Base-by-base conservation (phyloP, 345 rosid genomes). In the Geranium brycei region DNA sequence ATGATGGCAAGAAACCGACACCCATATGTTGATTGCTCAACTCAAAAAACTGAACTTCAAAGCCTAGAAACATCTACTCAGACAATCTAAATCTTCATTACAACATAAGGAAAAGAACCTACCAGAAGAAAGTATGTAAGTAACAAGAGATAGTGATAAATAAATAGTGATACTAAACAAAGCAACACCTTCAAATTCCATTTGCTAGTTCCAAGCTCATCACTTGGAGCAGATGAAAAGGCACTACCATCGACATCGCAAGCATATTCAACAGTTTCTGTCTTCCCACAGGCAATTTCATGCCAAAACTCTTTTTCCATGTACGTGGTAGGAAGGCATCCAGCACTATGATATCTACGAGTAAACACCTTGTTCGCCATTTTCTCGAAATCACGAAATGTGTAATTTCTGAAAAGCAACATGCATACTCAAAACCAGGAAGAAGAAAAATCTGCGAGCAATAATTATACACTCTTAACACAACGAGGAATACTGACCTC, bases 211-310 rank as follows among this genome's bases (percentile, higher is more conserved):
- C 99, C 99, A 69, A 95, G 93, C 0, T 82, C 90, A 76, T 95
- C 99, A 69, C 71, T 69, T 67, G 87, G 80, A 73, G 86, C 84
- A 66, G 95, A 91, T 73, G 99, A 95, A 78, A 95, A 95, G 70
- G 99, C 99, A 72, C 90, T 91, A 66, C 99, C 99, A 72, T 95
- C 99, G 79, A 95, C 99, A 80, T 95, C 97, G 67, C 99, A 95
- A 55, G 99, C 99, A 87, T 95, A 95, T 80, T 95, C 99, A 78
- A 95, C 99, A 63, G 86, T 74, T 79, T 95, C 99, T 62, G 86
- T 87, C 88, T 84, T 95, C 75, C 99, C 99, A 78, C 81, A 76
- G 14, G 89, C 84, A 76, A 95, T 91, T 83, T 95, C 97, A 73
- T 87, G 76, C 99, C 99, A 95, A 82, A 95, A 95, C 75, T 95